Base-by-base conservation (phyloP, 2,329 filamentous ascomycete genomes). In the Colletotrichum australisinense region DNA sequence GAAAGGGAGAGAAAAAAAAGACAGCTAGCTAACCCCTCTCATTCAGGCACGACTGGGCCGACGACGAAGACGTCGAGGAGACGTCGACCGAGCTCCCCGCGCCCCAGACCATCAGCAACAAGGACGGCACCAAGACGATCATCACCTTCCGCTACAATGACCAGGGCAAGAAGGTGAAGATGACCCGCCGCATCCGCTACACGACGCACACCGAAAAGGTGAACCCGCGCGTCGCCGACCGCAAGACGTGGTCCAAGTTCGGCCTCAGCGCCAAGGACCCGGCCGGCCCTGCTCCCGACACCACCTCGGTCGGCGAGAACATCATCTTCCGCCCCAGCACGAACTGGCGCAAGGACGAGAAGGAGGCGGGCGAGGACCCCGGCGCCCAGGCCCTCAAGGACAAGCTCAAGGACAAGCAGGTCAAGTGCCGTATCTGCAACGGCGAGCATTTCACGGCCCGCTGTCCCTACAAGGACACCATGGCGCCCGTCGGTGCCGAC, bases 401-500 rank as follows among this genome's bases (percentile, higher is more conserved):
- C 82, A 93, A 94, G 87, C 89, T 98, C 81, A 97, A 97, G 91
- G 95, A 98, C 88, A 98, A 98, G 91, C 97, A 98, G 88, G 97
- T 99, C 89, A 98, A 98, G 91, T 99, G 97, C 86, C 94, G 97
- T 90, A 98, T 99, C 83, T 99, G 97, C 88, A 94, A 93, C 83
- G 97, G 96, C 82, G 97, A 99, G 89, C 97, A 99, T 91, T 99
- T 98, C 89, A 99, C 97, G 55, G 96, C 96, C 78, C 93, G 97
- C 84, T 99, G 97, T 91, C 97, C 97, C 46, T 99, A 98, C 93
- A 99, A 98, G 89, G 97, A 98, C 84, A 99, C 96, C 79, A 98
- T 99, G 95, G 95, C 96, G 46, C 97, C 94, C 49, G 91, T 95
- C 74, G 92, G 92, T 77, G 49, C 63, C 30, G 91, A 92, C 83